These are phyloP conservation scores for Fragilaria radians DNA, from an alignment of 108 stramenopile genomes.

Conservation along the genomic window DNA sequence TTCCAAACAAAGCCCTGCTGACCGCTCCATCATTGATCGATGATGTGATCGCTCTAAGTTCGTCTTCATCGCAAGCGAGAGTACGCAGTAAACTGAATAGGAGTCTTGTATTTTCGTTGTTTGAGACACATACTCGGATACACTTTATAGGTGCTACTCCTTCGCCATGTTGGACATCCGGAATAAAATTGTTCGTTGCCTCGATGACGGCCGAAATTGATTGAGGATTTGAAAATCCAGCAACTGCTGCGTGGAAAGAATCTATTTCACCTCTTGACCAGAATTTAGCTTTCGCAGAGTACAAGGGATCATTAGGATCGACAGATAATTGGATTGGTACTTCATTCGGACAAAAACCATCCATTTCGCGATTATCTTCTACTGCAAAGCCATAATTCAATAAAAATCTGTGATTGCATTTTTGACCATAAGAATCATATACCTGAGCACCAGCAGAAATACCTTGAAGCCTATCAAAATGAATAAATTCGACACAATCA, in stretches of 20 bases:
- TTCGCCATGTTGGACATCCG: neutral
- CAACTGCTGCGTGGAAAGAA: constrained; percentile 1
- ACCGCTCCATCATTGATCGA: constrained; percentile 13
- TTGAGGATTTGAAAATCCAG: neutral
- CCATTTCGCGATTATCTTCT: constrained; percentile 93
- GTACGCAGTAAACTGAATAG: constrained; percentile 80
- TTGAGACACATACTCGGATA: constrained; percentile 87
- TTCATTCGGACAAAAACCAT: constrained; percentile 99
- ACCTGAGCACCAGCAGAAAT: constrained; percentile 87
- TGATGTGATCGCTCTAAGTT: constrained; percentile 46
- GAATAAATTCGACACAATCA: neutral
- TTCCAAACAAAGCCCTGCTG: constrained; percentile 34
- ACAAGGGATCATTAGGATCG: constrained; percentile 50
- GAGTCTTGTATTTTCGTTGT: constrained; percentile 92
- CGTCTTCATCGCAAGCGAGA: constrained; percentile 57
- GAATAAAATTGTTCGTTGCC: neutral
- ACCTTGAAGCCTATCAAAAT: constrained; percentile 36
- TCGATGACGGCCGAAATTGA: neutral
- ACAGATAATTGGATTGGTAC: constrained; percentile 78
- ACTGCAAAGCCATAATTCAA: constrained; percentile 99
- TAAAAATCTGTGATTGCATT: constrained; percentile 99
- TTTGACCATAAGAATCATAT: constrained; percentile 99
- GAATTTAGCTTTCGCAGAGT: constrained; percentile 69
- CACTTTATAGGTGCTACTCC: constrained; percentile 42
- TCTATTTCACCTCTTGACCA: constrained; percentile 81